phyloP scores from a whole-genome alignment of 306 rosid species.

The Cucurbita maxima region DNA sequence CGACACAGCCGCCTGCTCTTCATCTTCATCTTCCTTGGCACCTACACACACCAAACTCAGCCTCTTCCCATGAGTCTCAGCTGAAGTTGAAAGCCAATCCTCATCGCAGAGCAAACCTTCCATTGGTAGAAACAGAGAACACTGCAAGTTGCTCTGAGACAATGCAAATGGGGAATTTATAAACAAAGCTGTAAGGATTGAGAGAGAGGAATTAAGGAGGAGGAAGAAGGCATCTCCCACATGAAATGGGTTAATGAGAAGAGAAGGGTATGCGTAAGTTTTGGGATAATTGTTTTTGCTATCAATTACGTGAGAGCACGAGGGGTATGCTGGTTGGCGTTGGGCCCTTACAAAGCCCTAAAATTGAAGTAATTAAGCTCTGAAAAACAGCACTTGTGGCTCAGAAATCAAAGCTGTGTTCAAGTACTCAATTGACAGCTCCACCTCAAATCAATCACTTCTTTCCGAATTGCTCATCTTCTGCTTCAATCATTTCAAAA shows the following conservation, averaged over 20 bases:
- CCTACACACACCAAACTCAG: not conserved
- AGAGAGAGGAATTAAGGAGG: slow-evolving; percentile 15
- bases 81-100: slow-evolving; percentile 27
- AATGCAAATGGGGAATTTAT: not conserved
- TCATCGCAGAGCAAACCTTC: slow-evolving; percentile 38
- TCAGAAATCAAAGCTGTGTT: not conserved
- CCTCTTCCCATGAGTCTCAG: not conserved
- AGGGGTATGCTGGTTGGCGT: slow-evolving; percentile 13
- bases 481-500: not conserved
- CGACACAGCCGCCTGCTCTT: slow-evolving; percentile 19
- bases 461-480: not conserved
- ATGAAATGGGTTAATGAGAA: slow-evolving; percentile 44
- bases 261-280: not conserved
- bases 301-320: slow-evolving; percentile 40
- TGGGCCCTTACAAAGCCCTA: not conserved
- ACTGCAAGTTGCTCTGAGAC: not conserved
- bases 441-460: not conserved
- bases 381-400: too few species aligned
- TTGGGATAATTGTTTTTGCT: not conserved
- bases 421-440: not conserved
- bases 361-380: not conserved
- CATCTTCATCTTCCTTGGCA: not conserved
- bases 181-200: too few species aligned
- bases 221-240: slow-evolving; percentile 27
- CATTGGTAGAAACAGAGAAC: not conserved